Conservation (phyloP, 345 rosid species). For the Arabidopsis arenosa region DNA sequence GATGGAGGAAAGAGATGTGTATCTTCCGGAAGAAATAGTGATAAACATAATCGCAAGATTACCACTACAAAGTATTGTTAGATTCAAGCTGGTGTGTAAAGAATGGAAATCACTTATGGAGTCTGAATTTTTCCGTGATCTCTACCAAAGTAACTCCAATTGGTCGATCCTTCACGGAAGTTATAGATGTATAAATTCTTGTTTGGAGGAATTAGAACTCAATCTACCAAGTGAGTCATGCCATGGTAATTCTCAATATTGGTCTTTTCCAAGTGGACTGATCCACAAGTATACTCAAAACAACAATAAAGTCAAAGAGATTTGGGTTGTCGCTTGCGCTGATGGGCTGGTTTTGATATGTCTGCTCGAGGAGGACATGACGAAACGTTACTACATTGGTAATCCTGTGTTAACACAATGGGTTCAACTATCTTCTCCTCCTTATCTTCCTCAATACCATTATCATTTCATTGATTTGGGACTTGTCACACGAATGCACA, state of each 20-base stretch:
- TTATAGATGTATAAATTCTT: background rate
- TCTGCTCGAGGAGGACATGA: background rate
- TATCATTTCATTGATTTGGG: background rate
- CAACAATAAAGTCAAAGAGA: background rate
- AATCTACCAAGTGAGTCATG: background rate
- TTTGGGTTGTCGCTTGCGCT: background rate
- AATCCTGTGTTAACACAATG: slow-evolving; percentile 16
- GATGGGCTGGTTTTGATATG: slow-evolving; percentile 4
- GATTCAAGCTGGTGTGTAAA: background rate
- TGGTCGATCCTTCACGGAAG: background rate
- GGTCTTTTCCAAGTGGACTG: background rate
- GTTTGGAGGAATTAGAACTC: background rate
- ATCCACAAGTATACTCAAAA: background rate
- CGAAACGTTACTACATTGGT: background rate
- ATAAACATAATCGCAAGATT: background rate
- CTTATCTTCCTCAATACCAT: background rate
- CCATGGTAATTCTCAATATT: background rate
- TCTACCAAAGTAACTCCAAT: background rate
- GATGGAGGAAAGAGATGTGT: background rate
- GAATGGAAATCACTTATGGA: too few species aligned
- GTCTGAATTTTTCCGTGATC: background rate
- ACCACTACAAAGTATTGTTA: background rate
- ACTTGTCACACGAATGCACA: background rate
- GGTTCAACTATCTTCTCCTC: slow-evolving; percentile 12
- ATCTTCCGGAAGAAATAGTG: background rate